Conservation (phyloP, 768 basidiomycete species). For the Suillus ampliporus region DNA sequence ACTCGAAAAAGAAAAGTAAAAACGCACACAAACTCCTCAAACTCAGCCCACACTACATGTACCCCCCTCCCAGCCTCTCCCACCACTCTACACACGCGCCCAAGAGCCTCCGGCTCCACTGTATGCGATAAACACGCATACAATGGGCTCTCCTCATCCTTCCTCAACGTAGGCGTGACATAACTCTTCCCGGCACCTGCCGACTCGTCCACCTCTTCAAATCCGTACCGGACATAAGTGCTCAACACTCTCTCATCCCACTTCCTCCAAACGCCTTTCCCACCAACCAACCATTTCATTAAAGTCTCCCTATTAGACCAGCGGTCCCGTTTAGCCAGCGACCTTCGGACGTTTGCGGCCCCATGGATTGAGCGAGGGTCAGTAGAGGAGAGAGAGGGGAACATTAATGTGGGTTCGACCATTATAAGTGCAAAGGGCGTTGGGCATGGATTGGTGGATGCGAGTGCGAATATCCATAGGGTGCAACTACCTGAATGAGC, state of each 20-base stretch:
- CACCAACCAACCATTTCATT: constrained; percentile 22
- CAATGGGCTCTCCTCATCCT: constrained; percentile 35
- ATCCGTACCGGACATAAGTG: neutral
- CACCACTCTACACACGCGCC: constrained; percentile 22
- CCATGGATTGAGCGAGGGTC: constrained; percentile 30
- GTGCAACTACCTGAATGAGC: too few species aligned
- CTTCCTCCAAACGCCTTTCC: constrained; percentile 6
- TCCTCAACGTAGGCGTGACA: constrained; percentile 30
- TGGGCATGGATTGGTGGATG: too few species aligned
- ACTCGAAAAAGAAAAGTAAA: neutral
- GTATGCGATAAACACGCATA: constrained; percentile 34
- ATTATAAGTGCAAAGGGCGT: too few species aligned
- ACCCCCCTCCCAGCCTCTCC: constrained; percentile 21
- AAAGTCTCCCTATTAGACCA: constrained; percentile 31
- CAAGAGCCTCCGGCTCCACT: constrained; percentile 28
- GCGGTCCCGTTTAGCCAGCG: constrained; percentile 29
- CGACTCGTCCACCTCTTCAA: neutral
- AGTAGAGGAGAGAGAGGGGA: too few species aligned
- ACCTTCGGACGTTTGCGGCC: constrained; percentile 35
- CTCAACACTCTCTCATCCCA: constrained; percentile 2
- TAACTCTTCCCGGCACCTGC: neutral
- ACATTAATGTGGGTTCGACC: too few species aligned
- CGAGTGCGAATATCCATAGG: too few species aligned
- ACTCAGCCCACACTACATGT: constrained; percentile 37
- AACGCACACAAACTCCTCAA: constrained; percentile 34